Conservation (phyloP, 2,329 filamentous ascomycete species). For the Didymella pinodella region DNA sequence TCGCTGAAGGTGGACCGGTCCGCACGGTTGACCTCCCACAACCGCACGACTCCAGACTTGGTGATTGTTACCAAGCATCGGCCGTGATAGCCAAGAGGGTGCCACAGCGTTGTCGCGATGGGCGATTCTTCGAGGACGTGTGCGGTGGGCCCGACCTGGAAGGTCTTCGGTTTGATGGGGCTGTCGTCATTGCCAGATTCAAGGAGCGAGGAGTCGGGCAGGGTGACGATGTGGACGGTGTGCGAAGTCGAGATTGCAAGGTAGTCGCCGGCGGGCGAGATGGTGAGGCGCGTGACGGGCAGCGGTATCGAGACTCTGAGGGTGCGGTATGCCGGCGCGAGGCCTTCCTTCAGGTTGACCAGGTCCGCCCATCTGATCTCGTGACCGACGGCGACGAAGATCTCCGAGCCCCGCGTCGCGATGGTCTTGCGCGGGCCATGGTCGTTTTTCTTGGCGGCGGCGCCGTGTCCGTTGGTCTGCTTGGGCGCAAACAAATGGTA, state of each 20-base stretch:
- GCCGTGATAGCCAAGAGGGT: conserved; percentile 84
- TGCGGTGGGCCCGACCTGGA: conserved; percentile 89
- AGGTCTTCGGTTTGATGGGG: conserved; percentile 81
- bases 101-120: conserved; percentile 85
- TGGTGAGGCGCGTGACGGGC: conserved; percentile 82
- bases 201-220: conserved; percentile 82
- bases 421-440: conserved; percentile 67
- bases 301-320: conserved; percentile 81
- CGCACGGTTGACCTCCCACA: conserved; percentile 88
- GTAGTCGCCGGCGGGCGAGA: conserved; percentile 82
- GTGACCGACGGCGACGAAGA: conserved; percentile 87
- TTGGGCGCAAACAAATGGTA: conserved; percentile 75
- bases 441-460: conserved; percentile 36
- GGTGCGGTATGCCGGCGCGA: conserved; percentile 48
- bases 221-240: conserved; percentile 85
- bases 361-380: conserved; percentile 94
- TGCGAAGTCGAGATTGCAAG: conserved; percentile 87
- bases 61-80: conserved; percentile 88
- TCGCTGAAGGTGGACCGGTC: conserved; percentile 88
- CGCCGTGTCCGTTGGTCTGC: conserved; percentile 45
- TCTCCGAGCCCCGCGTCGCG: conserved; percentile 81
- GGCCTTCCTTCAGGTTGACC: conserved; percentile 73
- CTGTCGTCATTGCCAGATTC: conserved; percentile 73
- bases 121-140: conserved; percentile 87
- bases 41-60: conserved; percentile 81